phyloP scores from a whole-genome alignment of 164 flowering plant species.

The Warburgia ugandensis region DNA sequence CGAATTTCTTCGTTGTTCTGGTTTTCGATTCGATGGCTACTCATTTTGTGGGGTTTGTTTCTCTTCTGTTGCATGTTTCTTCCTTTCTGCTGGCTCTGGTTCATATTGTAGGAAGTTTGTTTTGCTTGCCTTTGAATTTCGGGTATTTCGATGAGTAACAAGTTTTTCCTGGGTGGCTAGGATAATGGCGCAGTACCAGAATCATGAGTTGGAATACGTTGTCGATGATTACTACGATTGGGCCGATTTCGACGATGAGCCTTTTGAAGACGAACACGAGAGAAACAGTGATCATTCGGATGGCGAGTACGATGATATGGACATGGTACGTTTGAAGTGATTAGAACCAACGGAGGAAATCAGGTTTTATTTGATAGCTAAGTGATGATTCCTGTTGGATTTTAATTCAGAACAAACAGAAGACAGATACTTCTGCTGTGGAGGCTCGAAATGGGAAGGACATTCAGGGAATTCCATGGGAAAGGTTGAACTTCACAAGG shows the following conservation, averaged over 20 bases:
- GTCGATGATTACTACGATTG: slow-evolving; percentile 44
- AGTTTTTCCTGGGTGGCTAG: neutral
- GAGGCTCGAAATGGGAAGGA: slow-evolving; percentile 92
- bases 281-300: slow-evolving; percentile 24
- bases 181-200: slow-evolving; percentile 45
- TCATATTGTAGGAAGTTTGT: neutral
- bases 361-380: no score
- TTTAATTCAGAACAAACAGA: slow-evolving; percentile 46
- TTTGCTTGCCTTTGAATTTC: no score
- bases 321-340: slow-evolving; percentile 27
- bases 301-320: slow-evolving; percentile 43
- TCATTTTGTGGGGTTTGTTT: no score
- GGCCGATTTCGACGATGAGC: slow-evolving; percentile 34
- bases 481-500: slow-evolving; percentile 63
- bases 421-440: slow-evolving; percentile 72
- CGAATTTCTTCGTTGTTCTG: no score
- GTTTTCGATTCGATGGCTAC: no score
- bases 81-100: no score
- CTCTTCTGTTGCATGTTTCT: no score
- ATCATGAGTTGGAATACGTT: slow-evolving; percentile 45
- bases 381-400: no score
- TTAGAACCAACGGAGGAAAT: neutral
- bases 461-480: slow-evolving; percentile 96
- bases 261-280: slow-evolving; percentile 17
- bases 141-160: no score